Conservation (phyloP, 2,329 filamentous ascomycete genomes). For the Plenodomus tracheiphilus region DNA sequence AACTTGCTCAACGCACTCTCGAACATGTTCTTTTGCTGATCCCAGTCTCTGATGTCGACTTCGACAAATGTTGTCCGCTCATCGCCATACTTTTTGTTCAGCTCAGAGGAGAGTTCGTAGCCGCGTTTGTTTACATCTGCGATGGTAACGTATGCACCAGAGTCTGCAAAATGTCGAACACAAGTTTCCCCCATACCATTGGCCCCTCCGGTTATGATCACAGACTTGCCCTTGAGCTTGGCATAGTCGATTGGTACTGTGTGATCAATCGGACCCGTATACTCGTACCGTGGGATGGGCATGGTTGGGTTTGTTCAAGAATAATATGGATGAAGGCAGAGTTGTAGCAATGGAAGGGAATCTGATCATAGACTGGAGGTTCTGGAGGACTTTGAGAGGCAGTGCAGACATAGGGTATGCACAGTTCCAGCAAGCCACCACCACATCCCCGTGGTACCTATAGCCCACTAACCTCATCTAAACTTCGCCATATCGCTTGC, state of each 20-base stretch:
- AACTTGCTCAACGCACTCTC: slow-evolving; percentile 11
- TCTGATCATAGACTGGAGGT: neutral
- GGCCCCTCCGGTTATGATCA: slow-evolving; percentile 55
- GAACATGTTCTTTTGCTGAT: slow-evolving; percentile 20
- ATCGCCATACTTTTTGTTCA: slow-evolving; percentile 25
- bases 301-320: slow-evolving; percentile 3
- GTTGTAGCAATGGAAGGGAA: neutral
- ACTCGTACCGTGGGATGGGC: slow-evolving; percentile 28
- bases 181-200: slow-evolving; percentile 43
- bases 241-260: slow-evolving; percentile 42
- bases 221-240: slow-evolving; percentile 49
- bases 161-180: slow-evolving; percentile 33
- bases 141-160: slow-evolving; percentile 42
- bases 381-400: neutral
- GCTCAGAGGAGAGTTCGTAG: slow-evolving; percentile 28
- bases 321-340: neutral
- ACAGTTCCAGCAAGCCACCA: too few species aligned
- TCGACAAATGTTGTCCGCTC: slow-evolving; percentile 23
- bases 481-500: neutral
- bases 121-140: slow-evolving; percentile 36
- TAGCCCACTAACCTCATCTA: neutral
- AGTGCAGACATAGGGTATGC: too few species aligned
- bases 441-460: neutral
- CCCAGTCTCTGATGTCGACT: slow-evolving; percentile 23
- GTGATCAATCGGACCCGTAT: slow-evolving; percentile 44